Evolutionary conservation across 2,329 filamentous ascomycete genomes (phyloP), one percentile per base, ranked within the genome.

Genomic region (Colletotrichum sp.): DNA sequence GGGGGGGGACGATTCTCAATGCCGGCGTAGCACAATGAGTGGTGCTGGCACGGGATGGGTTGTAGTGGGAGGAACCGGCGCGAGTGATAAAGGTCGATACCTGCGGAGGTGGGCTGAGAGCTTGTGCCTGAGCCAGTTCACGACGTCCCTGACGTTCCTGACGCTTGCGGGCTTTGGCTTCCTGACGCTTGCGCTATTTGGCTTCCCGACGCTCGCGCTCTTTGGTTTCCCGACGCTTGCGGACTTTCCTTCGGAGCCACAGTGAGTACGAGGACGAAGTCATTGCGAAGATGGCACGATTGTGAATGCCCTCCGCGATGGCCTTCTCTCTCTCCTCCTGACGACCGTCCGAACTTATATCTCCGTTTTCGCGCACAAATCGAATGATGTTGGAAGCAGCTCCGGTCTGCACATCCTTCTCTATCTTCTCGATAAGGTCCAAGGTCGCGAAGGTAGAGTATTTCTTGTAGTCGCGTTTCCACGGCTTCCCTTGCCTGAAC

Each of bases 391-490:
- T 49, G 44, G n/a, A 49, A 49, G 44, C 44, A 21, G 6, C 18
- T 7, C 10, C 39, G 18, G 1, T 5, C 2, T 7, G 1, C n/a
- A 49, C 44, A 3, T 49, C 44, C 0, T 49, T 1, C n/a, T 49
- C 44, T 49, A 4, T 12, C 44, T 3, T 2, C 6, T 49, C 44
- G 44, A 49, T 49, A 21, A 1, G 0, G n/a, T 49, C 44, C 44
- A 49, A 49, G 3, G 44, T 49, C 10, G 44, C 44, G 2, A 49
- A 49, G 44, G 44, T 49, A 0, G 44, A 49, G 44, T 49, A 49
- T 1, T 49, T 21, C 0, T 49, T 21, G 44, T 49, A 49, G 1
- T 0, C 4, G n/a, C 4, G 44, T 21, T 4, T 0, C 44, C 44
- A 49, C n/a, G 2, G 1, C 44, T 49, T 21, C 44, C 12, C 4